These are phyloP conservation scores for Pseudonitzschia multiseries DNA, from an alignment of 108 stramenopile species.

Conservation along the genomic window DNA sequence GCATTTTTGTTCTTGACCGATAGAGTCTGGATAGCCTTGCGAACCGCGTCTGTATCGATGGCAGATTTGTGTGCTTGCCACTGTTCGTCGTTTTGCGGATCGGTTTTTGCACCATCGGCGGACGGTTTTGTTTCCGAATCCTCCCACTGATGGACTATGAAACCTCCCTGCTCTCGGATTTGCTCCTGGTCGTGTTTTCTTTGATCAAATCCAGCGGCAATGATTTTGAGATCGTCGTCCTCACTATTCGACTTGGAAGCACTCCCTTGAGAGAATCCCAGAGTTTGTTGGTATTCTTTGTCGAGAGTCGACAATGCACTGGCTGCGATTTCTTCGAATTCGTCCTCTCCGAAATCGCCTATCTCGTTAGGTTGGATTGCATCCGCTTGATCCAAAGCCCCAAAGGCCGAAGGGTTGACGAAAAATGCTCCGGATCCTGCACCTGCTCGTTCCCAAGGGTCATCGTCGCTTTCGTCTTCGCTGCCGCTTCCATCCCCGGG, in stretches of 20 bases:
- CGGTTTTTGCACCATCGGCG: not conserved
- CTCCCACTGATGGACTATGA: conserved; percentile 12
- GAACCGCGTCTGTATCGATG: conserved; percentile 29
- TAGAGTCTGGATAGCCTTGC: conserved; percentile 23
- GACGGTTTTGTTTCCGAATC: not conserved
- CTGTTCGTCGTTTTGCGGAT: not conserved
- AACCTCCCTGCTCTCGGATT: conserved; percentile 8
- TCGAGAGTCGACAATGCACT: conserved; percentile 32
- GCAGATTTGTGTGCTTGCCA: not conserved
- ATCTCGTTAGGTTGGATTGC: not conserved
- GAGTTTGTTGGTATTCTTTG: conserved; percentile 37
- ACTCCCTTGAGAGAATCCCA: not conserved
- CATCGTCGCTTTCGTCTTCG: not conserved
- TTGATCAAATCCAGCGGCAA: conserved; percentile 22
- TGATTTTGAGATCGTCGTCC: conserved; percentile 18
- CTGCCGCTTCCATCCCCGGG: conserved; percentile 15
- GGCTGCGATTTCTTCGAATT: conserved; percentile 39
- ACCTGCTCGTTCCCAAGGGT: not conserved
- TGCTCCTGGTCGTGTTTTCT: conserved; percentile 12
- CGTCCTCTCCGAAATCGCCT: not conserved
- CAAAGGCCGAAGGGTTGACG: conserved; percentile 7
- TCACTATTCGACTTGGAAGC: not conserved
- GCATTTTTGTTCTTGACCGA: conserved; percentile 19
- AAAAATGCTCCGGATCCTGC: not conserved
- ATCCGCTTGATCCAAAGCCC: not conserved